Evolutionary conservation across 2,329 filamentous ascomycete species (phyloP).

Genomic region (Diaporthe destruens): DNA sequence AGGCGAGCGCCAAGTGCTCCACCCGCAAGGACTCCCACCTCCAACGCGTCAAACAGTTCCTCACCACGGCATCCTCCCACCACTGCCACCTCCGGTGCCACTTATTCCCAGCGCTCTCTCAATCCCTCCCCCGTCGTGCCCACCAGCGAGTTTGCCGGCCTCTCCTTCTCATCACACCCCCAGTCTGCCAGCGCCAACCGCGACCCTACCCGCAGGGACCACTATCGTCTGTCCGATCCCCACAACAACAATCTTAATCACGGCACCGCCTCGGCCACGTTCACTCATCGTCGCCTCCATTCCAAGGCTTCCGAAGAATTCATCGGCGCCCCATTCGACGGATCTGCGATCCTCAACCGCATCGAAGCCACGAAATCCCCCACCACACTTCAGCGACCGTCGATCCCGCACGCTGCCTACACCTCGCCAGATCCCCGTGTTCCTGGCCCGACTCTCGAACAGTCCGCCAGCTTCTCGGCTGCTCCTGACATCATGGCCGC

Average conservation of each 20-base stretch:
- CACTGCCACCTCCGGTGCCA: slow-evolving; percentile 20
- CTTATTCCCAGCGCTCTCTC: slow-evolving; percentile 50
- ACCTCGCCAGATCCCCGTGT: slow-evolving; percentile 67
- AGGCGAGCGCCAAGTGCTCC: slow-evolving; percentile 72
- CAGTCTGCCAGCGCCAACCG: slow-evolving; percentile 40
- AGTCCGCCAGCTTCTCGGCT: slow-evolving; percentile 74
- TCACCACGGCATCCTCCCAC: slow-evolving; percentile 61
- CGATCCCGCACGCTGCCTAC: slow-evolving; percentile 54
- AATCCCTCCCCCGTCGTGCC: slow-evolving; percentile 62
- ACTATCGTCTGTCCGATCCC: slow-evolving; percentile 47
- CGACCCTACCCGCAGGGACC: slow-evolving; percentile 40
- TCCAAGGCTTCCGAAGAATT: slow-evolving; percentile 68
- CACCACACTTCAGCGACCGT: slow-evolving; percentile 43
- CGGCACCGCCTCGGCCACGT: slow-evolving; percentile 39
- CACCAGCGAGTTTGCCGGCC: slow-evolving; percentile 59
- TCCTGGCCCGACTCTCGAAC: slow-evolving; percentile 67
- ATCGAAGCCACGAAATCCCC: slow-evolving; percentile 66
- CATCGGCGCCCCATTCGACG: slow-evolving; percentile 75
- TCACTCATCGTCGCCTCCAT: slow-evolving; percentile 54
- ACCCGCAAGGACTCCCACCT: slow-evolving; percentile 59
- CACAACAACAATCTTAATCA: slow-evolving; percentile 48
- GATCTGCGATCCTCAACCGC: slow-evolving; percentile 70
- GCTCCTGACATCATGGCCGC: slow-evolving; percentile 63
- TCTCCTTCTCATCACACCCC: slow-evolving; percentile 54
- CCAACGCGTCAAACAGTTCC: slow-evolving; percentile 63